Base-by-base conservation (phyloP, 2,329 filamentous ascomycete genomes). In the Polytolypa hystricis region DNA sequence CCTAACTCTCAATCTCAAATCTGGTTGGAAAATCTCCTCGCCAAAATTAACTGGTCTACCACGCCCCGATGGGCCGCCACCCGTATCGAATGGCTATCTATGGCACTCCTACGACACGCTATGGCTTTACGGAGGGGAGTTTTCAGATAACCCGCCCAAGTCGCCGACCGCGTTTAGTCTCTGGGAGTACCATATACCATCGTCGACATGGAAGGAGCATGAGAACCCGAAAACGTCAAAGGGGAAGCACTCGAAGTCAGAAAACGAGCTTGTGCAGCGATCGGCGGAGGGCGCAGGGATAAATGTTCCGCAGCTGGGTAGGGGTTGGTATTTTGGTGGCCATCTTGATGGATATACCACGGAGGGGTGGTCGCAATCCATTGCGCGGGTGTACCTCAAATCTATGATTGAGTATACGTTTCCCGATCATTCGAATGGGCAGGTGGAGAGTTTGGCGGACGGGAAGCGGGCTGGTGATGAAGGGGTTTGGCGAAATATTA, bases 261-360 rank as follows among this genome's bases (percentile, higher is more conserved):
- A 64, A 7, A 67, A 68, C 14, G 58, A 69, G 14, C 58, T 70
- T 1, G 68, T 87, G 2, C 77, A 85, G 51, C 67, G 81, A 30
- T 71, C 80, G 2, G 80, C 81, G 1, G 82, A 87, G 53, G 82
- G 82, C 5, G 79, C 82, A 8, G 80, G 80, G 0, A 58, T 83
- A 10, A 81, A 75, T 18, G 74, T 86, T 0, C 74, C 79, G 0
- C 73, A 77, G 37, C 60, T 85, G 1, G 81, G 81, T 0, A 60
- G 79, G 31, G 83, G 79, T 20, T 87, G 77, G 67, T 87, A 84
- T 54, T 87, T 87, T 57, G 82, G 81, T 17, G 82, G 82, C 0
- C 82, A 86, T 55, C 61, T 83, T 4, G 81, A 87, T 53, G 66
- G 63, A 17, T 70, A 72, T 41, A 77, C 71, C 0, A 76, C 73